Percentiles rank a stretch among this genome's conserved stretches.
These are phyloP conservation scores for Argentina anserina DNA, from an alignment of 306 rosid genomes.

Conservation along the genomic window DNA sequence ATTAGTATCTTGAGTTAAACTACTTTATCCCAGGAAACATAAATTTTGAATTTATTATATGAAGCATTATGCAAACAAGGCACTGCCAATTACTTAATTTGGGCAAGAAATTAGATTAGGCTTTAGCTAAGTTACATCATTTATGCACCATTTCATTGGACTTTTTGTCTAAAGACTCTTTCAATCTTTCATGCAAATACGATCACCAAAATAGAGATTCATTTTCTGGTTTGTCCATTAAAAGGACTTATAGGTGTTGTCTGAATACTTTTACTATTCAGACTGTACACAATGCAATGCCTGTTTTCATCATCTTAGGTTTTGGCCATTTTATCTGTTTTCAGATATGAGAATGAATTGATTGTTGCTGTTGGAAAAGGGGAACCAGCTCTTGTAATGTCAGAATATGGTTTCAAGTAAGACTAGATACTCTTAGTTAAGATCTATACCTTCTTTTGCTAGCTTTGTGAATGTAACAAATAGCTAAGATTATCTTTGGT, in stretches of 20 bases:
- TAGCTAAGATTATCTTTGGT: constrained; percentile 5
- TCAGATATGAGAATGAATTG: constrained; percentile 32
- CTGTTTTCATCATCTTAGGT: not conserved
- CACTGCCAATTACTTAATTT: not conserved
- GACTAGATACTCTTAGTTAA: not conserved
- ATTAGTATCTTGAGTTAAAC: not conserved
- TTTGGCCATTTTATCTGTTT: not conserved
- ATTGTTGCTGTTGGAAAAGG: constrained; percentile 33
- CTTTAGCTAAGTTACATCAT: not conserved
- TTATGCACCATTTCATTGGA: not conserved
- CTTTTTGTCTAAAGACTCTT: not conserved
- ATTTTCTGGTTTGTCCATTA: not conserved
- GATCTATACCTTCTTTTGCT: not conserved
- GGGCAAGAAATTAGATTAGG: not conserved
- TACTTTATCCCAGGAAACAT: not conserved
- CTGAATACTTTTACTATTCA: not conserved
- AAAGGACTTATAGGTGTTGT: not conserved
- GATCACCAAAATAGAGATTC: not conserved
- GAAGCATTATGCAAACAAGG: not conserved
- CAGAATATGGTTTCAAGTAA: constrained; percentile 37
- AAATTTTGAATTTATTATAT: not conserved
- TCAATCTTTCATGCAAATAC: not conserved
- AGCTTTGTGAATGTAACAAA: not conserved
- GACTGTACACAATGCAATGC: not conserved
- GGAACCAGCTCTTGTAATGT: constrained; percentile 33